phyloP scores from a whole-genome alignment of 371 early-diverging fungal genomes.

The Mucor circinelloides region DNA sequence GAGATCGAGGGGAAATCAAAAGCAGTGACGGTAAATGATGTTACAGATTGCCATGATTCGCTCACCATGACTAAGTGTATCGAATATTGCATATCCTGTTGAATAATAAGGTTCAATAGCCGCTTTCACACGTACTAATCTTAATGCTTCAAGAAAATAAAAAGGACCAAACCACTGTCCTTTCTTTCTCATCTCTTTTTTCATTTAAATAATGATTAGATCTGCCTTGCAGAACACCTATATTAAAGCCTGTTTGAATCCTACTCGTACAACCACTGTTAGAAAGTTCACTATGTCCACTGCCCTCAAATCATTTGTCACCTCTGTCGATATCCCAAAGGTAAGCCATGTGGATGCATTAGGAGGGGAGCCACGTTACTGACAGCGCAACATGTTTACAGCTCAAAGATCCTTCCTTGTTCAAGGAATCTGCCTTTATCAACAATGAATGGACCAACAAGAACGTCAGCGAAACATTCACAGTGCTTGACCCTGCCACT shows the following conservation, averaged over 20 bases:
- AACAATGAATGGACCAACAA: constrained; percentile 59
- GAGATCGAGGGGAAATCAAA: neutral
- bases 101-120: constrained; percentile 14
- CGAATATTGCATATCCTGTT: neutral
- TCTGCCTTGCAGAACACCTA: constrained; percentile 34
- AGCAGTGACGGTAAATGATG: neutral
- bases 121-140: constrained; percentile 13
- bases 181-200: constrained; percentile 4
- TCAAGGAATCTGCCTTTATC: constrained; percentile 56
- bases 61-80: neutral
- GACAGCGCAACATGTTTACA: constrained; percentile 11
- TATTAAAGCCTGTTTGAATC: constrained; percentile 36
- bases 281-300: constrained; percentile 17
- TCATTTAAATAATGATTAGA: constrained; percentile 18
- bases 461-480: constrained; percentile 43
- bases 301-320: constrained; percentile 20
- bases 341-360: constrained; percentile 13
- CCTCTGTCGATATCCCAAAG: constrained; percentile 35
- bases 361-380: neutral
- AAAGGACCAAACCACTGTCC: neutral
- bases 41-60: neutral
- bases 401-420: constrained; percentile 56
- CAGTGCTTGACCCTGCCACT: constrained; percentile 69
- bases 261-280: constrained; percentile 13
- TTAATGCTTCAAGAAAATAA: neutral